Conservation (phyloP, 768 basidiomycete genomes). For the Guyanaporus albipodus region DNA sequence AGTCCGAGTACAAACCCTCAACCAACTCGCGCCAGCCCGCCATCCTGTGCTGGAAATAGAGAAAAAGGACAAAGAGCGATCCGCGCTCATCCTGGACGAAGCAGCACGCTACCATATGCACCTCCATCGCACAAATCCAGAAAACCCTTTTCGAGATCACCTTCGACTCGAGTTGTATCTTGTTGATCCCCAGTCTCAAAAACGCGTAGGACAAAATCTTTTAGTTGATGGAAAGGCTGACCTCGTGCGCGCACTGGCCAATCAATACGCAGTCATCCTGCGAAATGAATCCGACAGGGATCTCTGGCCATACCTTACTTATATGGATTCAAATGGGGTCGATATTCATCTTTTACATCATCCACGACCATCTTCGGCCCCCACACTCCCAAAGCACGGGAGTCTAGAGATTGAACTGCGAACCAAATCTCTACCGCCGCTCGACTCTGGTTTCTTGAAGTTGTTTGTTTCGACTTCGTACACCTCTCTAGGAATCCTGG, state of each 20-base stretch:
- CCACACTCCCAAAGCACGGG: slow-evolving; percentile 43
- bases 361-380: slow-evolving; percentile 36
- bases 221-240: slow-evolving; percentile 46
- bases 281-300: slow-evolving; percentile 48
- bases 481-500: slow-evolving; percentile 45
- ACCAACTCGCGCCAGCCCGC: slow-evolving; percentile 37
- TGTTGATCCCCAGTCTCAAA: slow-evolving; percentile 44
- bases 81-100: slow-evolving; percentile 45
- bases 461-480: slow-evolving; percentile 53
- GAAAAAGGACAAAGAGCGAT: slow-evolving; percentile 31
- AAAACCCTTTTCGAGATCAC: slow-evolving; percentile 43
- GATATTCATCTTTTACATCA: slow-evolving; percentile 54
- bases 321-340: slow-evolving; percentile 56
- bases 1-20: slow-evolving; percentile 43
- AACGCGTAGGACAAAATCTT: slow-evolving; percentile 42
- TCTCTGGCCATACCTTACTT: slow-evolving; percentile 61
- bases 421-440: slow-evolving; percentile 42
- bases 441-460: slow-evolving; percentile 52
- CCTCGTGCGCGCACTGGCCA: slow-evolving; percentile 39
- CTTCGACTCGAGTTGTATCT: slow-evolving; percentile 52
- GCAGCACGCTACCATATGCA: slow-evolving; percentile 60
- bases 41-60: slow-evolving; percentile 38
- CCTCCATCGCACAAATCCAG: slow-evolving; percentile 47
- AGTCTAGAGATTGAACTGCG: slow-evolving; percentile 36
- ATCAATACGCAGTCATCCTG: slow-evolving; percentile 47